A percentile compares a stretch with the other conserved stretches of the same genome.
Evolutionary conservation across 371 early-diverging fungal genomes (phyloP).

Genomic region (Circinella umbellata): DNA sequence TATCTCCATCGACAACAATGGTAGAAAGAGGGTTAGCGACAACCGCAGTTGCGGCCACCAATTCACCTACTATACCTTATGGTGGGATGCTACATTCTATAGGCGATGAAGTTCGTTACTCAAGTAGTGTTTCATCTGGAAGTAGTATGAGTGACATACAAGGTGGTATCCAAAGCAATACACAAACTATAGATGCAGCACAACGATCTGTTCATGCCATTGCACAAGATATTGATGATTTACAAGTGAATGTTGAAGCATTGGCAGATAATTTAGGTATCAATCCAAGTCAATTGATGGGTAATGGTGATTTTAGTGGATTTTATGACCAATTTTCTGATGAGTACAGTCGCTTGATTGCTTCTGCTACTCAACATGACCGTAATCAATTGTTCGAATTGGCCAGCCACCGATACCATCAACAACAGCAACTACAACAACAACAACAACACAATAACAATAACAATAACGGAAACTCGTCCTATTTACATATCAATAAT

Average conservation of each 20-base stretch:
- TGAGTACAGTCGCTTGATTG: conserved; percentile 22
- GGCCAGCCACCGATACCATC: conserved; percentile 1
- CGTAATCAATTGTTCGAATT: conserved; percentile 16
- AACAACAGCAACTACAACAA: neutral
- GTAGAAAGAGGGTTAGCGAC: too few relatives aligned
- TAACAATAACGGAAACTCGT: neutral
- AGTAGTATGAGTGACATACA: conserved; percentile 8
- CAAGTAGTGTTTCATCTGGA: neutral
- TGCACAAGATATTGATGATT: conserved; percentile 32
- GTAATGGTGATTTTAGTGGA: conserved; percentile 9
- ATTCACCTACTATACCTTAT: neutral
- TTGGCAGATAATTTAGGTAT: conserved; percentile 37
- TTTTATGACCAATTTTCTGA: conserved; percentile 13
- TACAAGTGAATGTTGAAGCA: conserved; percentile 36
- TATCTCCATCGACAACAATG: too few relatives aligned
- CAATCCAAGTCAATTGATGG: conserved; percentile 19
- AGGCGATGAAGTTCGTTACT: neutral
- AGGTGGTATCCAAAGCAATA: neutral
- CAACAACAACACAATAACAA: neutral
- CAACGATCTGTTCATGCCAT: conserved; percentile 35
- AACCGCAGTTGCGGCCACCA: too few relatives aligned
- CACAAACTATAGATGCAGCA: conserved; percentile 18
- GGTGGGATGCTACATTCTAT: neutral
- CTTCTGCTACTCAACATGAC: conserved; percentile 15
- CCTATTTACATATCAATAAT: neutral